A percentile compares a stretch with the other conserved stretches of the same genome.
These are phyloP conservation scores for Amaranthus cruentus DNA, from an alignment of 148 eudicot species.

Conservation along the genomic window DNA sequence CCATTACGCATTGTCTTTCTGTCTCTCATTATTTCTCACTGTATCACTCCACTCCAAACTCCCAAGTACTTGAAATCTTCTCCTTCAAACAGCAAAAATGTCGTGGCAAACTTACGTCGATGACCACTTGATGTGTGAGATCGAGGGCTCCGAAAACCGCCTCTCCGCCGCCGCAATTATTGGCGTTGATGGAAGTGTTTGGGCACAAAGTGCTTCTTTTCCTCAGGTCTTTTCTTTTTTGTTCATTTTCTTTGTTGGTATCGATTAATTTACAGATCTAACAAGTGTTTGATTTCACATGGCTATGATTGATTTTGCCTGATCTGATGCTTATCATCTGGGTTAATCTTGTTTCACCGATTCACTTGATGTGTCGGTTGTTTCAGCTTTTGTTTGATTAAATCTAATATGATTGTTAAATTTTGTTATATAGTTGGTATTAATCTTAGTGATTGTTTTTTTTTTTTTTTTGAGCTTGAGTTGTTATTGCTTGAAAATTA, in stretches of 20 bases:
- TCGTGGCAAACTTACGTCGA: constrained; percentile 53
- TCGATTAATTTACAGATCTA: background rate
- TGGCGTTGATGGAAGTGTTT: constrained; percentile 46
- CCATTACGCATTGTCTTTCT: too few relatives aligned
- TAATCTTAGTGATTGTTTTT: background rate
- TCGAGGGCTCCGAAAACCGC: constrained; percentile 27
- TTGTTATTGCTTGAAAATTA: background rate
- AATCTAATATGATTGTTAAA: background rate
- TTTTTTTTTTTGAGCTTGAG: background rate
- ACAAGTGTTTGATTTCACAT: background rate
- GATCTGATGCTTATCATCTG: constrained; percentile 19
- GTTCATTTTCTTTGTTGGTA: background rate
- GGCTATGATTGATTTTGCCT: constrained; percentile 3
- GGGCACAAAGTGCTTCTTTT: constrained; percentile 44
- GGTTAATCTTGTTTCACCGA: constrained; percentile 9
- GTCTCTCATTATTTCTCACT: too few relatives aligned
- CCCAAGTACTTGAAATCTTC: too few relatives aligned
- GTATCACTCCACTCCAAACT: too few relatives aligned
- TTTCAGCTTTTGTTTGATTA: background rate
- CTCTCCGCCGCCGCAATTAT: constrained; percentile 52
- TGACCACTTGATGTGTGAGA: constrained; percentile 60
- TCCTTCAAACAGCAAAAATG: constrained; percentile 17
- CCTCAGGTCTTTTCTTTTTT: constrained; percentile 38
- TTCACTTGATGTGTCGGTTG: background rate
- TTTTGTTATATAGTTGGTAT: background rate